A percentile compares a stretch with the other conserved stretches of the same genome.
Conservation (phyloP, 805 yeast genomes). For the Danielia reshetovae region DNA sequence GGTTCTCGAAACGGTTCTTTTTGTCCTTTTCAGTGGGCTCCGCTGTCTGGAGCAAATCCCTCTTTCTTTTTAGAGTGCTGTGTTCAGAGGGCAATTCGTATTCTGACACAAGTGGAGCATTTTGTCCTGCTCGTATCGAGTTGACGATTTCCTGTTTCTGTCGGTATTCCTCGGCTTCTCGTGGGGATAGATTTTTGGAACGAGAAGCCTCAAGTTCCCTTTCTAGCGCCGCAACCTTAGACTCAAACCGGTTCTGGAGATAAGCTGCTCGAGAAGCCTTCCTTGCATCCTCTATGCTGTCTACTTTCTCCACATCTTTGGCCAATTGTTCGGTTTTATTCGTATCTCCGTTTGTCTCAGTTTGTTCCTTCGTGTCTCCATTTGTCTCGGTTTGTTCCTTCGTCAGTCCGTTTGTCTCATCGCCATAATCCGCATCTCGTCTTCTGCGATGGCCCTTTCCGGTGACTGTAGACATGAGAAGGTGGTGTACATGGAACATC, state of each 20-base stretch:
- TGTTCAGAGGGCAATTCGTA: slow-evolving; percentile 51
- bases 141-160: slow-evolving; percentile 9
- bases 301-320: background rate
- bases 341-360: no score
- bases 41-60: slow-evolving; percentile 36
- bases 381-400: no score
- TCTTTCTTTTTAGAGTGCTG: slow-evolving; percentile 50
- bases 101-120: background rate
- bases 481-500: background rate
- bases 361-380: no score
- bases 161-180: slow-evolving; percentile 9
- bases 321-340: no score
- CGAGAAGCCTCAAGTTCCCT: slow-evolving; percentile 3
- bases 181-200: slow-evolving; percentile 9
- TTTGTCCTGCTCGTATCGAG: slow-evolving; percentile 1
- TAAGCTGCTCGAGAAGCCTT: background rate
- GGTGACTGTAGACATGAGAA: background rate
- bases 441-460: slow-evolving; percentile 1
- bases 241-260: slow-evolving; percentile 5
- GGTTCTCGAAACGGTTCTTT: slow-evolving; percentile 23
- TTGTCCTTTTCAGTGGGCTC: slow-evolving; percentile 17
- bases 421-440: background rate
- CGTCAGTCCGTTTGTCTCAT: background rate
- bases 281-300: background rate
- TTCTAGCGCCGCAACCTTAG: slow-evolving; percentile 2